Evolutionary conservation across 2,329 filamentous ascomycete species (phyloP).

Genomic region (Arthrinium puccinioides): DNA sequence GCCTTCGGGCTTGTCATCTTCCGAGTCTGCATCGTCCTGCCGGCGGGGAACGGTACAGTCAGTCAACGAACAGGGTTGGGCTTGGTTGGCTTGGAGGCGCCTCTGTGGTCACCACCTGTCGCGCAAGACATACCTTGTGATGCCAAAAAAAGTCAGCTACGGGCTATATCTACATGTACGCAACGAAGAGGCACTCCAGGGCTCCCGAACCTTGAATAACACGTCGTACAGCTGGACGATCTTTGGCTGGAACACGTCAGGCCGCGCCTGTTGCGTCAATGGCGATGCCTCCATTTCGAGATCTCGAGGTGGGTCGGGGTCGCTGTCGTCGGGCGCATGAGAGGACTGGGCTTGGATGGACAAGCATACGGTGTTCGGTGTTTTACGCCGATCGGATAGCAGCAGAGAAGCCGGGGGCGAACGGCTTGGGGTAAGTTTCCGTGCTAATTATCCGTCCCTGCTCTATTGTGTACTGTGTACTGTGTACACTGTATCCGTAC

Average conservation of each 20-base stretch:
- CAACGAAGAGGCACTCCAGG: constrained; percentile 1
- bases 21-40: constrained; percentile 51
- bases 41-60: constrained; percentile 11
- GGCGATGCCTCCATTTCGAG: constrained; percentile 76
- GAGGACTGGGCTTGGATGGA: no score
- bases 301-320: constrained; percentile 1
- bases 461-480: no score
- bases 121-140: constrained; percentile 5
- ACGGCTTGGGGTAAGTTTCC: no score
- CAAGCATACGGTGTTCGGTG: no score
- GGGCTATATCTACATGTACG: background rate
- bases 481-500: no score
- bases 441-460: no score
- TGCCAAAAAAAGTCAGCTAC: constrained; percentile 4
- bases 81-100: background rate
- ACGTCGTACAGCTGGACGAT: constrained; percentile 83
- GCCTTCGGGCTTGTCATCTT: constrained; percentile 69
- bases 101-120: background rate
- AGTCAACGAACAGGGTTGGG: constrained; percentile 12
- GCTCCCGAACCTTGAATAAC: constrained; percentile 61
- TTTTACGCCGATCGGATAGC: no score
- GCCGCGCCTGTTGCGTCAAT: constrained; percentile 84
- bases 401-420: background rate
- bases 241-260: constrained; percentile 89
- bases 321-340: no score